Percentiles rank a stretch among this genome's conserved stretches.
These are phyloP conservation scores for Fraxinus nigra DNA, from an alignment of 305 asterid species.

Conservation along the genomic window DNA sequence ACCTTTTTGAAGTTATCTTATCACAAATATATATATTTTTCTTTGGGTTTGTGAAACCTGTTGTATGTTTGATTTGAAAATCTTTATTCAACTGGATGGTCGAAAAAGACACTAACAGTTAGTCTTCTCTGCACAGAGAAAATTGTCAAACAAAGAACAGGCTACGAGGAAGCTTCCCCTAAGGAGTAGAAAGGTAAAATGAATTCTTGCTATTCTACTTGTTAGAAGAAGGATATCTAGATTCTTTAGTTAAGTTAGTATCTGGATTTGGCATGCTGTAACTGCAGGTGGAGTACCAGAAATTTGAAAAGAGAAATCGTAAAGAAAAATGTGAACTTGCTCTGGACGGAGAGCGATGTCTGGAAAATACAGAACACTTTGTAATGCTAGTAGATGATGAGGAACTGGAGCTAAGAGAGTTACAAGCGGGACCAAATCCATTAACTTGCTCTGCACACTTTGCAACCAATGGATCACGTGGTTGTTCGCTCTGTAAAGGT, in stretches of 20 bases:
- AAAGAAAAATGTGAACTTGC: constrained; percentile 77
- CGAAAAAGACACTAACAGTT: constrained; percentile 16
- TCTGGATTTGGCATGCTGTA: constrained; percentile 9
- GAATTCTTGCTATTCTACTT: constrained; percentile 12
- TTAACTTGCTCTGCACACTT: constrained; percentile 77
- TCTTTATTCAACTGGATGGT: constrained; percentile 9
- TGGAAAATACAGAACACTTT: constrained; percentile 45
- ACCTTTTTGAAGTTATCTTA: constrained; percentile 12
- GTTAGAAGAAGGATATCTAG: background rate
- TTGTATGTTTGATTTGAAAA: constrained; percentile 11
- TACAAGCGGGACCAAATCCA: constrained; percentile 75
- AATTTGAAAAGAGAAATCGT: constrained; percentile 39
- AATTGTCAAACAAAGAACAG: constrained; percentile 53
- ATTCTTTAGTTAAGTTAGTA: background rate
- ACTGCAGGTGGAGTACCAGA: constrained; percentile 53
- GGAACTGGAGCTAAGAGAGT: constrained; percentile 84
- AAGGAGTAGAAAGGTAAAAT: constrained; percentile 56
- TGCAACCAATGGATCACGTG: constrained; percentile 53
- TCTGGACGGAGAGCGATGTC: constrained; percentile 43
- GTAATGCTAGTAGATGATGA: constrained; percentile 72
- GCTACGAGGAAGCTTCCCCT: constrained; percentile 57
- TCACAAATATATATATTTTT: background rate
- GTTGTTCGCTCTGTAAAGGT: constrained; percentile 99
- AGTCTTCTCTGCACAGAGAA: constrained; percentile 49
- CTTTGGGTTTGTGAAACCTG: background rate